Evolutionary conservation across 768 basidiomycete genomes (phyloP), one percentile per base, ranked within the genome.

Genomic region (Ramaria sp.): DNA sequence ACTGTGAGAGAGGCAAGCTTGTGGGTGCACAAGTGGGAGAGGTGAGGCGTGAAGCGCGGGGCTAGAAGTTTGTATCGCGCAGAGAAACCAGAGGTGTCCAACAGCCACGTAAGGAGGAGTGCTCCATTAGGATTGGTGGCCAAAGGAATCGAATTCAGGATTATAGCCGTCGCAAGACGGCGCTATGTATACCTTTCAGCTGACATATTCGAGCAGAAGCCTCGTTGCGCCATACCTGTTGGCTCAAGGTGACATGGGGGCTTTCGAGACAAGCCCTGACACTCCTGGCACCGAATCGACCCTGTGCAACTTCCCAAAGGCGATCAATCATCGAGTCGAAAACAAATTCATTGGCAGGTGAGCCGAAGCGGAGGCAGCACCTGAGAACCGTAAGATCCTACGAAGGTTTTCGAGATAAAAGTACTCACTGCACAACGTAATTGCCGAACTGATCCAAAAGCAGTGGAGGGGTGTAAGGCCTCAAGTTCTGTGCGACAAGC

Each of bases 71-170:
- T 84, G 75, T 96, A 99, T 45, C 96, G 82, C n/a, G 92, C 93
- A 1, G 91, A 90, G 75, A 99, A 90, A 61, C 84, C 84, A 47
- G 93, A 96, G 0, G 90, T 86, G 66, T 99, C 96, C 60, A 98
- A 80, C 47, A 99, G 78, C 96, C 96, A 99, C 12, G 94, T 98
- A 55, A 99, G 73, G 56, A 98, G 75, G 51, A 99, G 76, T 0
- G 96, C 94, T 54, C 96, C 96, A 65, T 99, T 99, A 10, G 95
- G 92, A 67, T 96, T 97, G 17, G 95, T 98, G 15, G 94, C 93
- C 58, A 99, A 78, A 31, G 95, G 94, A 57, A 98, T 96, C 6
- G 94, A 95, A 74, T 99, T 98, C 64, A 98, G 78, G 60, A 98
- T 90, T 69, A 99, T 76, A 19, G 94, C 88, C 9, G 91, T 90